A percentile compares a stretch with the other conserved stretches of the same genome.
Conservation (phyloP, 306 rosid species). For the Cucumis hystrix region DNA sequence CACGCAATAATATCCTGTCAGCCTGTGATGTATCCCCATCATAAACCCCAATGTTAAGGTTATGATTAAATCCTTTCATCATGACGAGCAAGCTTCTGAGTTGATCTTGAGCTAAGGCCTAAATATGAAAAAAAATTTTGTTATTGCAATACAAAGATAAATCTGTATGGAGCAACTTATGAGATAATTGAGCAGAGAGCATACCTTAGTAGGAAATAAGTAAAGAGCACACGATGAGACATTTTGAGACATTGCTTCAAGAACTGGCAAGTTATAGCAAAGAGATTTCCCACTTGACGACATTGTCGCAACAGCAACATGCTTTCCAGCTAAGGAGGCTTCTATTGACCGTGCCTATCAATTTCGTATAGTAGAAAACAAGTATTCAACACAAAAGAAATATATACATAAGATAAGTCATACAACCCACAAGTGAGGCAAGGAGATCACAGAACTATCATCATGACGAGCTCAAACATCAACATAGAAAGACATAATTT, state of each 20-base stretch:
- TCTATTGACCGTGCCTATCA: slow-evolving; percentile 56
- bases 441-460: not conserved
- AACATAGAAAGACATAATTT: not conserved
- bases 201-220: slow-evolving; percentile 91
- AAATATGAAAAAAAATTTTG: slow-evolving; percentile 5
- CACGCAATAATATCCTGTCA: slow-evolving; percentile 55
- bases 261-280: slow-evolving; percentile 79
- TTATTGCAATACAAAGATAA: not conserved
- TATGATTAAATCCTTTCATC: slow-evolving; percentile 44
- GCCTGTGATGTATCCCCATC: slow-evolving; percentile 76
- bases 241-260: slow-evolving; percentile 48
- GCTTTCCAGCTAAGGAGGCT: slow-evolving; percentile 62
- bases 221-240: slow-evolving; percentile 59
- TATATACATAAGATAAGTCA: not conserved
- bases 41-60: slow-evolving; percentile 68
- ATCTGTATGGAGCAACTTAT: not conserved
- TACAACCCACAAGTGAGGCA: not conserved
- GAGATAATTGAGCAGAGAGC: slow-evolving; percentile 9
- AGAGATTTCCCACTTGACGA: slow-evolving; percentile 97
- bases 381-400: not conserved
- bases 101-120: slow-evolving; percentile 98
- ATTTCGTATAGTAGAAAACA: not conserved
- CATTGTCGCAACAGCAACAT: slow-evolving; percentile 83
- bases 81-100: slow-evolving; percentile 55
- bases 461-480: no score